Percentiles rank a stretch among this genome's conserved stretches.
Evolutionary conservation across 306 rosid species (phyloP).

Genomic region (Trifolium subterraneum): DNA sequence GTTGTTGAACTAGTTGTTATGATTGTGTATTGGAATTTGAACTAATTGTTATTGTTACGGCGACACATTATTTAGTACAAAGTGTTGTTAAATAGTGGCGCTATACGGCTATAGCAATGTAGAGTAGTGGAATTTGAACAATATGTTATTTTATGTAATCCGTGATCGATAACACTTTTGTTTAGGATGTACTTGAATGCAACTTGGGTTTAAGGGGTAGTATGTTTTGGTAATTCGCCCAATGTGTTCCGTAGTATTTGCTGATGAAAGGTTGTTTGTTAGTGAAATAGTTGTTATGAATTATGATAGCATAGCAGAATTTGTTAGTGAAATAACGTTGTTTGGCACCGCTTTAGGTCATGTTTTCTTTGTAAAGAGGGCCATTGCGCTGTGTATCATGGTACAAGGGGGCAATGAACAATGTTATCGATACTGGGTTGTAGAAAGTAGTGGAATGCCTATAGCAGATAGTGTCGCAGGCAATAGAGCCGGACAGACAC

Average conservation of each 20-base stretch:
- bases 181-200: not conserved
- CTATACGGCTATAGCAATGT: not conserved
- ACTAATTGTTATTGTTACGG: not conserved
- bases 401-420: not conserved
- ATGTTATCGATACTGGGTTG: not conserved
- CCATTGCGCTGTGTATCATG: not conserved
- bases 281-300: too few relatives aligned
- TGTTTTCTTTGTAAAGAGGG: slow-evolving; percentile 12
- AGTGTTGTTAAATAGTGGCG: not conserved
- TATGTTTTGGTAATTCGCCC: not conserved
- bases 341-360: slow-evolving; percentile 13
- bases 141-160: not conserved
- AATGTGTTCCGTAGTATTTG: too few relatives aligned
- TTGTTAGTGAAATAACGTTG: too few relatives aligned
- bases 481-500: not conserved
- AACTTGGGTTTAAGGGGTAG: not conserved
- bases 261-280: too few relatives aligned
- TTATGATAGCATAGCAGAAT: too few relatives aligned
- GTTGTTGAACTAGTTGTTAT: not conserved
- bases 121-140: not conserved
- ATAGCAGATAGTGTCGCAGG: not conserved
- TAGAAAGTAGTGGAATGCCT: not conserved
- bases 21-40: not conserved
- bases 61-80: not conserved
- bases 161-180: too few relatives aligned